These are phyloP conservation scores for Luzula sylvatica DNA, from an alignment of 176 grass and related monocot genomes.

Conservation along the genomic window DNA sequence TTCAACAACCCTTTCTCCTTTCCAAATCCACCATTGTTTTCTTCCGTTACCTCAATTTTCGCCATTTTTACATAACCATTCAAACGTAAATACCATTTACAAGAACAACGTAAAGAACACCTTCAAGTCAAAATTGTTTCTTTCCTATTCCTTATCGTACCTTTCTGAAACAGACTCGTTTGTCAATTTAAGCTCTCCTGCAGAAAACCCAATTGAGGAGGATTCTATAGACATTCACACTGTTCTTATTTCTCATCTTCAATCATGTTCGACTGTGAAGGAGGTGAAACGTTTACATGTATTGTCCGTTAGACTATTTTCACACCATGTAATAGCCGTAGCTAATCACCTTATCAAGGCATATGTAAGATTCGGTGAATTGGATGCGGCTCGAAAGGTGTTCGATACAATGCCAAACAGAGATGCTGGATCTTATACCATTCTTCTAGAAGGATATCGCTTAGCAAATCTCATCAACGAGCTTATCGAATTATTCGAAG, in stretches of 20 bases:
- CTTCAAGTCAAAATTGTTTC: slow-evolving; percentile 17
- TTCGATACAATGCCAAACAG: slow-evolving; percentile 50
- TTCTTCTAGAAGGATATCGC: slow-evolving; percentile 52
- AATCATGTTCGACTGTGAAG: slow-evolving; percentile 21
- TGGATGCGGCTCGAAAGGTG: slow-evolving; percentile 41
- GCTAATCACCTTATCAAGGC: slow-evolving; percentile 63
- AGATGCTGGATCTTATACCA: slow-evolving; percentile 66
- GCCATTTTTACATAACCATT: background rate
- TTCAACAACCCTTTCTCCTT: slow-evolving; percentile 11
- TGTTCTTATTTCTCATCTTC: slow-evolving; percentile 37
- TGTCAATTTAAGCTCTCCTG: background rate
- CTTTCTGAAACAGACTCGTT: background rate
- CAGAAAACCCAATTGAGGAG: slow-evolving; percentile 8
- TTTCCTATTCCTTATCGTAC: background rate
- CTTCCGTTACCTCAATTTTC: slow-evolving; percentile 9
- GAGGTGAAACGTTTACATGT: slow-evolving; percentile 39
- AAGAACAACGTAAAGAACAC: slow-evolving; percentile 12
- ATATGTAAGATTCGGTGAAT: slow-evolving; percentile 36
- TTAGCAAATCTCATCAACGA: slow-evolving; percentile 28
- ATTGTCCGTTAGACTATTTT: slow-evolving; percentile 31
- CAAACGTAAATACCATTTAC: background rate
- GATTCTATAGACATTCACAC: slow-evolving; percentile 12
- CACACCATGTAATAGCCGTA: slow-evolving; percentile 21
- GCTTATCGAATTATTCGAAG: slow-evolving; percentile 36
- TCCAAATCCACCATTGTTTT: slow-evolving; percentile 15